These are phyloP conservation scores for Pontederia paniculata DNA, from an alignment of 176 grass and related monocot genomes.

Conservation along the genomic window DNA sequence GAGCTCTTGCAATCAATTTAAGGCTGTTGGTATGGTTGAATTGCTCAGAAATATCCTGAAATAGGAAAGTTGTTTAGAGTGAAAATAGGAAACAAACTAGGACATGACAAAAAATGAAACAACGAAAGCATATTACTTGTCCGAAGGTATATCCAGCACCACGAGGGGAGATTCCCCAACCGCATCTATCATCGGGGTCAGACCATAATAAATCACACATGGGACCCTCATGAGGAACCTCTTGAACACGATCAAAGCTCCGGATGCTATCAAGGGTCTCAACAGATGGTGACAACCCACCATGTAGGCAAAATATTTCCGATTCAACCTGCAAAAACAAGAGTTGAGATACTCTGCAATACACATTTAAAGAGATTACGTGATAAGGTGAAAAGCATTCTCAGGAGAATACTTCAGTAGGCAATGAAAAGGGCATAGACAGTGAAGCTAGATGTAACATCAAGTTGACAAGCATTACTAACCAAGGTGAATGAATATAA, in stretches of 20 bases:
- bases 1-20: constrained; percentile 12
- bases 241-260: constrained; percentile 16
- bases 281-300: constrained; percentile 12
- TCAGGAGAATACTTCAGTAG: too few species aligned
- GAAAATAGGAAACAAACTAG: background rate
- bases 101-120: background rate
- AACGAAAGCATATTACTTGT: background rate
- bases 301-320: constrained; percentile 11
- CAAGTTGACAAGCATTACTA: too few species aligned
- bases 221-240: constrained; percentile 11
- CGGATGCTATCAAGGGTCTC: constrained; percentile 15
- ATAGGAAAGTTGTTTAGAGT: background rate
- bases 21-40: constrained; percentile 16
- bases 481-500: too few species aligned
- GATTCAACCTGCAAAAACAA: constrained; percentile 9
- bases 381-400: background rate
- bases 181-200: constrained; percentile 17
- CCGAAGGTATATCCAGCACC: constrained; percentile 14
- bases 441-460: too few species aligned
- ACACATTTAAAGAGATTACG: too few species aligned
- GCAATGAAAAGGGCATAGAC: too few species aligned
- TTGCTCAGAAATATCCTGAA: constrained; percentile 18
- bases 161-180: constrained; percentile 14
- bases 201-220: constrained; percentile 15
- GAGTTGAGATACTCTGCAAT: background rate